These are phyloP conservation scores for Kentomonas sorsogonicus DNA, from an alignment of 208 protist species.

Conservation along the genomic window DNA sequence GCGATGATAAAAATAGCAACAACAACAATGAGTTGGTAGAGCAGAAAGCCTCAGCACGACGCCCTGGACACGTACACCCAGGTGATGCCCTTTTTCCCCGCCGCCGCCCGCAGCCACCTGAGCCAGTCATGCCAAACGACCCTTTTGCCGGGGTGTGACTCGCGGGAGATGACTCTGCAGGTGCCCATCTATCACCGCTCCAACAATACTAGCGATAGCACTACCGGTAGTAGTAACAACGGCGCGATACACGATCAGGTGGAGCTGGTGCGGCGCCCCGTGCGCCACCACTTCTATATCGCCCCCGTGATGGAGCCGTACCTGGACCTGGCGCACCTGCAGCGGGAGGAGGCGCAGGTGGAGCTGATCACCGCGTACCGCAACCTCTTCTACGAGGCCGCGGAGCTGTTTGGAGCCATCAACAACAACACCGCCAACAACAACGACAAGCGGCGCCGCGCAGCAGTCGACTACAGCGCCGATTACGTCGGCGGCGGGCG, in stretches of 20 bases:
- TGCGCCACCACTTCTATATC: constrained; percentile 26
- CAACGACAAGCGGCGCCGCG: background rate
- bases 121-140: constrained; percentile 66
- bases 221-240: too few species aligned
- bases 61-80: too few species aligned
- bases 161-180: constrained; percentile 1
- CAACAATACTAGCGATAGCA: background rate
- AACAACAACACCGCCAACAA: background rate
- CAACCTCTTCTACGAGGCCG: constrained; percentile 80
- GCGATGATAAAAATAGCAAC: too few species aligned
- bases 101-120: constrained; percentile 30
- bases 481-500: too few species aligned
- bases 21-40: too few species aligned
- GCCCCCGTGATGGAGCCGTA: constrained; percentile 63
- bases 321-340: constrained; percentile 55
- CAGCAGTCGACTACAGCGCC: too few species aligned
- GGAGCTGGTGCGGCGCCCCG: too few species aligned
- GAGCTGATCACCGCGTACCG: constrained; percentile 85
- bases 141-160: constrained; percentile 19
- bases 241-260: too few species aligned
- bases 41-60: too few species aligned
- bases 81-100: constrained; percentile 24
- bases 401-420: constrained; percentile 27
- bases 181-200: background rate
- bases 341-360: constrained; percentile 82